Percentiles rank a stretch among this genome's conserved stretches.
phyloP scores from a whole-genome alignment of 129 eudicot species.

The Logfia minima region DNA sequence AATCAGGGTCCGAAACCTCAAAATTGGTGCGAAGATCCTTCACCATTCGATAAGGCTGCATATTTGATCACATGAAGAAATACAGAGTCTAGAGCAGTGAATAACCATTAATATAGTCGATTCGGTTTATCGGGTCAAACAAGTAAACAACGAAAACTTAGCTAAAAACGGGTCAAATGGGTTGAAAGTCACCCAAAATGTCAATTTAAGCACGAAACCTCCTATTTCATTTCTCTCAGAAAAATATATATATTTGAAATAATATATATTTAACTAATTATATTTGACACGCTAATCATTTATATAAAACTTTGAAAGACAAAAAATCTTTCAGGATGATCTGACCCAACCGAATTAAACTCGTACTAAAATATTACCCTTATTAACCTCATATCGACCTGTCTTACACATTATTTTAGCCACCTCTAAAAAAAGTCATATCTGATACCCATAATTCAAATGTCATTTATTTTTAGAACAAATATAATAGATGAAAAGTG shows the following conservation, averaged over 20 bases:
- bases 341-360: background rate
- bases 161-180: background rate
- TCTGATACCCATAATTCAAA: background rate
- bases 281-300: background rate
- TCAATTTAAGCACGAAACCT: conserved; percentile 17
- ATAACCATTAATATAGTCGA: background rate
- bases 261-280: background rate
- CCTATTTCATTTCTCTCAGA: background rate
- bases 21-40: conserved; percentile 81
- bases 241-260: conserved; percentile 21
- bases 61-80: background rate
- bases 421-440: background rate
- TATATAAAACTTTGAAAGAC: conserved; percentile 38
- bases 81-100: background rate
- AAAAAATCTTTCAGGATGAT: conserved; percentile 51
- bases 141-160: too few species aligned
- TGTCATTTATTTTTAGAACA: background rate
- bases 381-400: background rate
- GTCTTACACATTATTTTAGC: background rate
- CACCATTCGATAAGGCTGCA: conserved; percentile 93
- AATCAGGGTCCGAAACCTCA: conserved; percentile 89
- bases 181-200: background rate
- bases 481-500: background rate
- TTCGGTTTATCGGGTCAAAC: too few species aligned
- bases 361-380: background rate